A percentile compares a stretch with the other conserved stretches of the same genome.
phyloP scores from a whole-genome alignment of 2,329 filamentous ascomycete species.

The Fusarium nodosum region DNA sequence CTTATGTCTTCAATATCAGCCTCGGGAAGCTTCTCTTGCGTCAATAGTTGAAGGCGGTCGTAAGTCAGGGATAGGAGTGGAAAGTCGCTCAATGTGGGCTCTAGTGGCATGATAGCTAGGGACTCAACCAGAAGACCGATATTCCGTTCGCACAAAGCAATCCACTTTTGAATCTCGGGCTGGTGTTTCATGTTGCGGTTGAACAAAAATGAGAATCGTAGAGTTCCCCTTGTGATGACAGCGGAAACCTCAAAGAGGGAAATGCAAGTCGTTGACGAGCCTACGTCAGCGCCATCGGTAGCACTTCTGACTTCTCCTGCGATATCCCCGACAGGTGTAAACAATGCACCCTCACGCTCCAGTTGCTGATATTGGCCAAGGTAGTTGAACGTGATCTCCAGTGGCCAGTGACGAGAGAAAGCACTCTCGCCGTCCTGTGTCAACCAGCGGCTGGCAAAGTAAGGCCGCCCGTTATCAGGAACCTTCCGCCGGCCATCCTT shows the following conservation, averaged over 20 bases:
- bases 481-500: conserved; percentile 40
- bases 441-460: conserved; percentile 42
- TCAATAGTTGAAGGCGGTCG: conserved; percentile 31
- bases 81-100: conserved; percentile 40
- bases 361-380: conserved; percentile 51
- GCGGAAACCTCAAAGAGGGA: conserved; percentile 63
- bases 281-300: conserved; percentile 31
- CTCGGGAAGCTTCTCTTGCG: conserved; percentile 30
- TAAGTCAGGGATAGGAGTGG: conserved; percentile 37
- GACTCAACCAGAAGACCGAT: conserved; percentile 16
- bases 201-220: conserved; percentile 61
- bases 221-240: conserved; percentile 59
- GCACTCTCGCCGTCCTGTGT: conserved; percentile 12
- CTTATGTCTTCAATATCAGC: conserved; percentile 4
- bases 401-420: conserved; percentile 41
- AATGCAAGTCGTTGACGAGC: conserved; percentile 49
- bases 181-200: conserved; percentile 58
- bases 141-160: conserved; percentile 25
- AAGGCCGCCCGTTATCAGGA: conserved; percentile 31
- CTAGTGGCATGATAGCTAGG: conserved; percentile 5
- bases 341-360: conserved; percentile 47
- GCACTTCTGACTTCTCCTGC: conserved; percentile 37
- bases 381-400: conserved; percentile 50
- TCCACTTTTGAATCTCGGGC: conserved; percentile 53
- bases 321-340: conserved; percentile 37